Evolutionary conservation across 768 basidiomycete species (phyloP).

Genomic region (Filobasidium floriforme): DNA sequence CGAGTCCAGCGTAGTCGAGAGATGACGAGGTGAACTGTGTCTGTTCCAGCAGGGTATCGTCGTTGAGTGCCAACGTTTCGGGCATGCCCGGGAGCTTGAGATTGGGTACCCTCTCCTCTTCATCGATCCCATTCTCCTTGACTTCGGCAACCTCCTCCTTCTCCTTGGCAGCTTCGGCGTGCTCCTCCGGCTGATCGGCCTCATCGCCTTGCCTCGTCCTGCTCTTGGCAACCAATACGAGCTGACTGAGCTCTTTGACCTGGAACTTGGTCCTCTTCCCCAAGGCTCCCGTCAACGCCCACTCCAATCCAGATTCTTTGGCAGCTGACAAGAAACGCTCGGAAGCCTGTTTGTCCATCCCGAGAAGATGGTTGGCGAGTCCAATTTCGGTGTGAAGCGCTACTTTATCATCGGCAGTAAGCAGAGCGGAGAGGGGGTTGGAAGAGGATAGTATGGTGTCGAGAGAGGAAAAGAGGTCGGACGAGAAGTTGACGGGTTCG

Average conservation of each 20-base stretch:
- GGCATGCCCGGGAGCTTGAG: slow-evolving; percentile 50
- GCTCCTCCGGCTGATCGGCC: slow-evolving; percentile 19
- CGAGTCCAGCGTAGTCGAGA: slow-evolving; percentile 29
- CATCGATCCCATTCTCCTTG: not conserved
- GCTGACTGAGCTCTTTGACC: slow-evolving; percentile 70
- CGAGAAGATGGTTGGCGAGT: slow-evolving; percentile 65
- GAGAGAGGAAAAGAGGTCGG: slow-evolving; percentile 39
- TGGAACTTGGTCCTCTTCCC: slow-evolving; percentile 95
- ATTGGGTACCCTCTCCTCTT: not conserved
- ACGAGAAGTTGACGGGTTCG: slow-evolving; percentile 62
- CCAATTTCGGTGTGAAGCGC: slow-evolving; percentile 68
- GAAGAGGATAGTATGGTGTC: slow-evolving; percentile 44
- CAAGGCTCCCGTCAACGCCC: slow-evolving; percentile 83
- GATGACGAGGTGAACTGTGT: slow-evolving; percentile 77
- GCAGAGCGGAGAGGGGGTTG: slow-evolving; percentile 45
- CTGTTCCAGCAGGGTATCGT: slow-evolving; percentile 90
- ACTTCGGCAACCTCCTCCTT: slow-evolving; percentile 4
- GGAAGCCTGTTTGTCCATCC: slow-evolving; percentile 63
- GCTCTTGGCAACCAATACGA: slow-evolving; percentile 88
- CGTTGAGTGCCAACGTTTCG: slow-evolving; percentile 76
- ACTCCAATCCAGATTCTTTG: slow-evolving; percentile 67
- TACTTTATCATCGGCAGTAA: slow-evolving; percentile 45
- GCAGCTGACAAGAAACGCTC: slow-evolving; percentile 72
- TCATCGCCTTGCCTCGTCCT: slow-evolving; percentile 48
- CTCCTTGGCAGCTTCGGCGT: slow-evolving; percentile 12